These are phyloP conservation scores for Didymosphaeria variabile DNA, from an alignment of 2,329 filamentous ascomycete species.

Conservation along the genomic window DNA sequence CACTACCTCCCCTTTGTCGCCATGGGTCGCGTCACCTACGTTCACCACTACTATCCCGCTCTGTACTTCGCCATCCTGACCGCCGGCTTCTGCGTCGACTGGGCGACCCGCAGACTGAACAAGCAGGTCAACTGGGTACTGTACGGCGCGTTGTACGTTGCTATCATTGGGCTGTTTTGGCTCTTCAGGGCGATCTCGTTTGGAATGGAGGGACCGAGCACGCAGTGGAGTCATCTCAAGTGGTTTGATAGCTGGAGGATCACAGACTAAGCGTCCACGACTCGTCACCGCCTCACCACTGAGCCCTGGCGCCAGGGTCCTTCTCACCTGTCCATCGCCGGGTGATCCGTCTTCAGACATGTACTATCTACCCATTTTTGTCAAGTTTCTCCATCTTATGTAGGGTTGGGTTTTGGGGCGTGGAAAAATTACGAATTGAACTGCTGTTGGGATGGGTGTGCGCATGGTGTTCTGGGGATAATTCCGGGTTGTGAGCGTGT, in stretches of 20 bases:
- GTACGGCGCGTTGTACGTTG: constrained; percentile 78
- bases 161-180: constrained; percentile 83
- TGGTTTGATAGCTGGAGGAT: constrained; percentile 92
- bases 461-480: no score
- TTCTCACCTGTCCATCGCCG: background rate
- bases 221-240: constrained; percentile 89
- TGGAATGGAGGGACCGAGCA: constrained; percentile 88
- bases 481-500: background rate
- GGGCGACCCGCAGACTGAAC: constrained; percentile 74
- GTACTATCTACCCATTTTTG: background rate
- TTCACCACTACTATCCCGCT: constrained; percentile 98
- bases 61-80: constrained; percentile 95
- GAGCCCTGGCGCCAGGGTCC: no score
- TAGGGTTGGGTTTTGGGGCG: background rate
- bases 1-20: constrained; percentile 96
- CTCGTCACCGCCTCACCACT: no score
- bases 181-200: constrained; percentile 94
- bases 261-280: constrained; percentile 72
- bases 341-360: background rate
- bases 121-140: constrained; percentile 70
- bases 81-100: constrained; percentile 89
- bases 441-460: background rate
- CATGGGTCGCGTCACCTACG: constrained; percentile 98
- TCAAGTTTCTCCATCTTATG: background rate
- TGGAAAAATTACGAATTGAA: background rate